A percentile compares a stretch with the other conserved stretches of the same genome.
phyloP scores from a whole-genome alignment of 2,329 filamentous ascomycete genomes.

The Elsinoe fawcettii region DNA sequence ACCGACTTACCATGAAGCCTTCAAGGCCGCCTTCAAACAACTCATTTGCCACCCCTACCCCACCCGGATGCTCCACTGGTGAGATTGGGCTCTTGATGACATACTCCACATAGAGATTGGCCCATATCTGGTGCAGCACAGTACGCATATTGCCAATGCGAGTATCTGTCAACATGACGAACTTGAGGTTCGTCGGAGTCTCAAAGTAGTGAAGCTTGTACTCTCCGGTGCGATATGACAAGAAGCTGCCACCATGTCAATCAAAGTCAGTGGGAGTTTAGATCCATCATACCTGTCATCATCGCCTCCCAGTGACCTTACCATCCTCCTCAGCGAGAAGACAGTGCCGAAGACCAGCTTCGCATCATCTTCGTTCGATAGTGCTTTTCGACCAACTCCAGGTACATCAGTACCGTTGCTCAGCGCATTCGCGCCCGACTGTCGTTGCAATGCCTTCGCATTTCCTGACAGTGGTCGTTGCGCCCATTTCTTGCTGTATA shows the following conservation, averaged over 20 bases:
- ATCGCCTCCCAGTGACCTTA: constrained; percentile 83
- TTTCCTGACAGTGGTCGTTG: constrained; percentile 41
- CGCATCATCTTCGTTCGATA: constrained; percentile 69
- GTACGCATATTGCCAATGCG: constrained; percentile 84
- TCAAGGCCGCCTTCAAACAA: constrained; percentile 61
- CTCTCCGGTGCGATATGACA: constrained; percentile 84
- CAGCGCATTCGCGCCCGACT: constrained; percentile 40
- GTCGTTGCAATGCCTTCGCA: constrained; percentile 42
- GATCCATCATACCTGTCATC: constrained; percentile 58
- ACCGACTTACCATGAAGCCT: constrained; percentile 57
- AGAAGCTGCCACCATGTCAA: constrained; percentile 53
- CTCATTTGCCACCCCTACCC: constrained; percentile 57
- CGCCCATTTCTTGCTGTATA: constrained; percentile 86
- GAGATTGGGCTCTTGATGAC: constrained; percentile 59
- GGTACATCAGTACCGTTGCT: constrained; percentile 35
- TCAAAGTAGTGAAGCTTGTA: constrained; percentile 99
- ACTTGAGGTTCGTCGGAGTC: constrained; percentile 89
- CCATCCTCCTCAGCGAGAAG: constrained; percentile 95
- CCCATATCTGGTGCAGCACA: constrained; percentile 95
- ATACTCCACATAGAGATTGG: constrained; percentile 96
- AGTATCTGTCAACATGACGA: constrained; percentile 92
- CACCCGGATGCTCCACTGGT: constrained; percentile 53
- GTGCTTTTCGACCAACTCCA: constrained; percentile 30
- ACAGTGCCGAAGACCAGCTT: constrained; percentile 97
- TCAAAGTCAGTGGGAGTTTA: too few species aligned